phyloP scores from a whole-genome alignment of 345 rosid species.

The Citrus mangshanensis region DNA sequence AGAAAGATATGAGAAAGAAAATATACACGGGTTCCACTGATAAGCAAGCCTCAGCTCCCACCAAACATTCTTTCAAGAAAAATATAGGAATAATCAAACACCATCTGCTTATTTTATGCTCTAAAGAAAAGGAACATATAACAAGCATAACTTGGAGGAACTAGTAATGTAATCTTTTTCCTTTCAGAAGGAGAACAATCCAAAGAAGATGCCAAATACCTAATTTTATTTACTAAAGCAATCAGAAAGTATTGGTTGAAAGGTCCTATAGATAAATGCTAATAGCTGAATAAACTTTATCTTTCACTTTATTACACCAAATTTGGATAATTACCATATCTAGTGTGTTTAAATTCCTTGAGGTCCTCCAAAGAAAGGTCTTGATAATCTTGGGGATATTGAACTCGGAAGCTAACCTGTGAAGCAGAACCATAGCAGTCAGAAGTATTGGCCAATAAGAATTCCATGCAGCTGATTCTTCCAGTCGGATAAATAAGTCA shows the following conservation, averaged over 20 bases:
- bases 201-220: constrained; percentile 5
- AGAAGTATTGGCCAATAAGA: constrained; percentile 1
- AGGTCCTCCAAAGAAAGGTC: constrained; percentile 91
- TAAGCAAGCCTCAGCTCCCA: not conserved
- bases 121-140: not conserved
- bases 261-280: not conserved
- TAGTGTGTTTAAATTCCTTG: constrained; percentile 91
- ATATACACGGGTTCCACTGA: not conserved
- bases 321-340: constrained; percentile 71
- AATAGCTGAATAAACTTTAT: not conserved
- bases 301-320: constrained; percentile 1
- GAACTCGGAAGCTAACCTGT: constrained; percentile 95
- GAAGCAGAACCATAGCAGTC: constrained; percentile 15
- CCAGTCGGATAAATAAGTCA: not conserved
- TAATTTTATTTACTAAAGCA: constrained; percentile 4
- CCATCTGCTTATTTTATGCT: not conserved
- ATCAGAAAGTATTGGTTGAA: not conserved
- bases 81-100: not conserved
- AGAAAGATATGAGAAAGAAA: not conserved
- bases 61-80: not conserved
- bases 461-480: not conserved
- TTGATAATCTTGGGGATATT: constrained; percentile 86
- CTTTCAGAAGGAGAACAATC: not conserved
- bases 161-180: not conserved
- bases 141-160: constrained; percentile 5